These are phyloP conservation scores for Colletotrichum sp. DNA, from an alignment of 2,329 filamentous ascomycete genomes.

Conservation along the genomic window DNA sequence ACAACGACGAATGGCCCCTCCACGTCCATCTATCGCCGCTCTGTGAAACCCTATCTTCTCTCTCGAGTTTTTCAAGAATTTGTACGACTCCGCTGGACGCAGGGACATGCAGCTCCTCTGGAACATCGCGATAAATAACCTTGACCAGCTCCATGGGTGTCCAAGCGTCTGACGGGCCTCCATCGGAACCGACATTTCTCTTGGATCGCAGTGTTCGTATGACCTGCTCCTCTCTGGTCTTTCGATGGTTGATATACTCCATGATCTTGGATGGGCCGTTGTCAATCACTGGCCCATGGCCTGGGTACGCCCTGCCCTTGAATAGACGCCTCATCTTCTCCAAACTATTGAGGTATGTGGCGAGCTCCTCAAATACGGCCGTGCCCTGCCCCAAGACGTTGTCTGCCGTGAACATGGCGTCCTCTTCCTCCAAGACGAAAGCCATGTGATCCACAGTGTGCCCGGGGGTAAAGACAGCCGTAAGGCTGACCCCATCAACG, in stretches of 20 bases:
- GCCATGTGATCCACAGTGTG: conserved; percentile 85
- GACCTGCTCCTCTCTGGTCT: conserved; percentile 80
- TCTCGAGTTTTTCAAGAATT: conserved; percentile 78
- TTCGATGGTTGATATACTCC: conserved; percentile 85
- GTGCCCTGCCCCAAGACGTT: conserved; percentile 89
- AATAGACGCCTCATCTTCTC: conserved; percentile 71
- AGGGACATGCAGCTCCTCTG: conserved; percentile 74
- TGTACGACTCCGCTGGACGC: conserved; percentile 79
- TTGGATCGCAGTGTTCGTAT: conserved; percentile 60
- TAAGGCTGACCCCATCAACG: conserved; percentile 68
- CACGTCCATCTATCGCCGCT: conserved; percentile 46
- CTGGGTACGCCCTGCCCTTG: conserved; percentile 78
- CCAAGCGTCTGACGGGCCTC: conserved; percentile 52
- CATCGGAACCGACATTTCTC: conserved; percentile 26
- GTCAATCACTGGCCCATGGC: conserved; percentile 81
- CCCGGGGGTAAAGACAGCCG: conserved; percentile 65
- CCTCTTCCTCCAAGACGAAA: conserved; percentile 77
- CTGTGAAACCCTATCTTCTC: conserved; percentile 69
- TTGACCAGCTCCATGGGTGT: conserved; percentile 84
- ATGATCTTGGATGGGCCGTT: conserved; percentile 73
- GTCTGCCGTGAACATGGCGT: conserved; percentile 87
- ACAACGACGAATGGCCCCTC: conserved; percentile 47
- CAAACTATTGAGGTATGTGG: conserved; percentile 71
- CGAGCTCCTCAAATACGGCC: conserved; percentile 81
- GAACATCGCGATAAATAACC: conserved; percentile 82